These are phyloP conservation scores for Sesbania bispinosa DNA, from an alignment of 306 rosid species.

Conservation along the genomic window DNA sequence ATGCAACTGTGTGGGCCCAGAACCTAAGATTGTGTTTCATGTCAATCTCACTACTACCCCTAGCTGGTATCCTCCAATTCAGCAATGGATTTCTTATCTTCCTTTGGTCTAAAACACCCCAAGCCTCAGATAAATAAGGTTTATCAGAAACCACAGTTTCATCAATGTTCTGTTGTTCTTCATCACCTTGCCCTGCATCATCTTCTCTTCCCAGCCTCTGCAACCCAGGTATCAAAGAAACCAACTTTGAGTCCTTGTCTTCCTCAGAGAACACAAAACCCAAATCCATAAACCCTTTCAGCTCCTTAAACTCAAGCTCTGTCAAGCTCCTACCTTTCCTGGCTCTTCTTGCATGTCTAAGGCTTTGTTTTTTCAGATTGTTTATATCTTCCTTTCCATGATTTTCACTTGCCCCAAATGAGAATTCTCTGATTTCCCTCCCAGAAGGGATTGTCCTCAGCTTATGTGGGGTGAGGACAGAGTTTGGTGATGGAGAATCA, in stretches of 20 bases:
- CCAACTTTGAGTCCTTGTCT: no score
- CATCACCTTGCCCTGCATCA: slow-evolving; percentile 1
- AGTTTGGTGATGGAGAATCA: slow-evolving; percentile 36
- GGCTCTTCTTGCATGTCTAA: slow-evolving; percentile 11
- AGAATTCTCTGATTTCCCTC: slow-evolving; percentile 37
- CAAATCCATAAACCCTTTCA: no score
- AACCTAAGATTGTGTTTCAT: slow-evolving; percentile 60
- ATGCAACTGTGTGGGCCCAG: slow-evolving; percentile 83
- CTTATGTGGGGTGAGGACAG: no score
- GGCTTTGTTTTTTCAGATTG: not conserved
- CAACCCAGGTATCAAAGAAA: no score
- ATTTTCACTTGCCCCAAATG: not conserved
- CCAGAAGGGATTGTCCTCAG: slow-evolving; percentile 51
- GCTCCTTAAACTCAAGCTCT: no score
- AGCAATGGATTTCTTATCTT: slow-evolving; percentile 25
- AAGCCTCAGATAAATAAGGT: slow-evolving; percentile 85
- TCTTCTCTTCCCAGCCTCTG: not conserved
- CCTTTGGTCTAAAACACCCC: slow-evolving; percentile 52
- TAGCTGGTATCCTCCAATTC: slow-evolving; percentile 54
- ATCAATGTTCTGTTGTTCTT: slow-evolving; percentile 8
- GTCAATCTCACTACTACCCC: slow-evolving; percentile 47
- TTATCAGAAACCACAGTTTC: slow-evolving; percentile 31
- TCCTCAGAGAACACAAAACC: no score
- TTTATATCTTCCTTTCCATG: not conserved
- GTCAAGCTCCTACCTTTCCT: not conserved